Percentiles rank a stretch among this genome's conserved stretches.
Conservation (phyloP, 306 rosid species). For the Vigna trinervia region DNA sequence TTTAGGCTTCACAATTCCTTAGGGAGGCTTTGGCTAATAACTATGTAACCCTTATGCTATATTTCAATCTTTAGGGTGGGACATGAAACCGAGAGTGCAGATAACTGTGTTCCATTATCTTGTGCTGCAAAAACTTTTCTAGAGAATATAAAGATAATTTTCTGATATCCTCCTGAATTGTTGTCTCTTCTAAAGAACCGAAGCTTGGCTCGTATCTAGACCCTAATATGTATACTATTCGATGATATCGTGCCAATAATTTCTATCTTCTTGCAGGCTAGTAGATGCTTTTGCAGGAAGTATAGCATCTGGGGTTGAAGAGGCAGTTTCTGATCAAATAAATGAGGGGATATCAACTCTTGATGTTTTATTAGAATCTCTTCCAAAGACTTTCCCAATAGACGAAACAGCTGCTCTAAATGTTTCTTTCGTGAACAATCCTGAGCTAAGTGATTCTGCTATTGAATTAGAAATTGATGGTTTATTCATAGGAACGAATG, state of each 20-base stretch:
- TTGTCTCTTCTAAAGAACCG: background rate
- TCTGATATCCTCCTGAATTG: background rate
- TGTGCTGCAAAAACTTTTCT: conserved; percentile 7
- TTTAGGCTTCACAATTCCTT: conserved; percentile 5
- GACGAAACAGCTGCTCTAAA: conserved; percentile 63
- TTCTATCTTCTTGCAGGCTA: conserved; percentile 56
- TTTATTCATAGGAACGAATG: conserved; percentile 51
- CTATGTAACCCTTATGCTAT: background rate
- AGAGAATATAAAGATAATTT: conserved; percentile 18
- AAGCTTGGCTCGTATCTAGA: background rate
- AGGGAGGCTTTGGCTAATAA: background rate
- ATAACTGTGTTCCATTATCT: background rate
- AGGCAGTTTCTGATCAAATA: conserved; percentile 63
- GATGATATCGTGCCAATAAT: conserved; percentile 7
- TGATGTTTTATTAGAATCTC: conserved; percentile 61
- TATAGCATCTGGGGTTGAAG: conserved; percentile 75
- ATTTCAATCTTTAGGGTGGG: conserved; percentile 16
- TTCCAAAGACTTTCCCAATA: conserved; percentile 66
- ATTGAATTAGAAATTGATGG: conserved; percentile 74
- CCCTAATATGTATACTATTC: background rate
- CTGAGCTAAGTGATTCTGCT: conserved; percentile 68
- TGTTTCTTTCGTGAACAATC: conserved; percentile 67
- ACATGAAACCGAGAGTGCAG: background rate
- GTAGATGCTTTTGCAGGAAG: conserved; percentile 69
- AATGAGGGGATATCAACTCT: conserved; percentile 67